phyloP scores from a whole-genome alignment of 805 yeast species.

The Starmerella floricola region DNA sequence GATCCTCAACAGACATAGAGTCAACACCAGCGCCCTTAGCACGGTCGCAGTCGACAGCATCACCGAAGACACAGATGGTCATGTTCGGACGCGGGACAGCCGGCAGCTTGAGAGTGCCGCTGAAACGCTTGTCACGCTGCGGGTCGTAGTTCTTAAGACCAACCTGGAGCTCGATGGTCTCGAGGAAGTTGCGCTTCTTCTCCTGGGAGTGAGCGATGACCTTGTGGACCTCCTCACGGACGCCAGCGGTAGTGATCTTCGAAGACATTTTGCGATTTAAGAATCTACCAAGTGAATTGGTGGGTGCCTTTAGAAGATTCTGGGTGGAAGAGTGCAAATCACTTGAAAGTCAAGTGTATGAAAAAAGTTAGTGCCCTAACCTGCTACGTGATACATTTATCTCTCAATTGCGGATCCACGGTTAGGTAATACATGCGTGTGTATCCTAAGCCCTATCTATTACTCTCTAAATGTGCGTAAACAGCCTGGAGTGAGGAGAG shows the following conservation, averaged over 20 bases:
- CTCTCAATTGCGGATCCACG: neutral
- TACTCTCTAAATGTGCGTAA: too few relatives aligned
- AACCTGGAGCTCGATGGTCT: conserved; percentile 98
- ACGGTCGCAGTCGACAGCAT: conserved; percentile 99
- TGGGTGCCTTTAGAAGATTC: conserved; percentile 13
- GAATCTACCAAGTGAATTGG: conserved; percentile 26
- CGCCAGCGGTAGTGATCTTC: conserved; percentile 81
- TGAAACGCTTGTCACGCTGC: conserved; percentile 99
- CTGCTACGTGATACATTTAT: too few relatives aligned
- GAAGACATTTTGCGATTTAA: conserved; percentile 27
- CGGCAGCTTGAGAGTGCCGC: conserved; percentile 97
- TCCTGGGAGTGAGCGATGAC: conserved; percentile 79
- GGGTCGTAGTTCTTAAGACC: conserved; percentile 99
- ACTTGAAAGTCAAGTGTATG: too few relatives aligned
- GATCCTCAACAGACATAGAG: conserved; percentile 99
- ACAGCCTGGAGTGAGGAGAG: too few relatives aligned
- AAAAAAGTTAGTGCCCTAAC: too few relatives aligned
- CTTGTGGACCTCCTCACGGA: conserved; percentile 92
- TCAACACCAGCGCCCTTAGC: conserved; percentile 98
- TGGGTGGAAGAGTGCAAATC: neutral
- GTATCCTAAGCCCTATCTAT: neutral
- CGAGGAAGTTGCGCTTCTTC: conserved; percentile 99
- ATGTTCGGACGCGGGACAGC: conserved; percentile 99
- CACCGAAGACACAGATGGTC: conserved; percentile 99
- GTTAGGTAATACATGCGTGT: neutral